Conservation (phyloP, 192 early-diverging fungal species). For the Backusella australiensis region DNA sequence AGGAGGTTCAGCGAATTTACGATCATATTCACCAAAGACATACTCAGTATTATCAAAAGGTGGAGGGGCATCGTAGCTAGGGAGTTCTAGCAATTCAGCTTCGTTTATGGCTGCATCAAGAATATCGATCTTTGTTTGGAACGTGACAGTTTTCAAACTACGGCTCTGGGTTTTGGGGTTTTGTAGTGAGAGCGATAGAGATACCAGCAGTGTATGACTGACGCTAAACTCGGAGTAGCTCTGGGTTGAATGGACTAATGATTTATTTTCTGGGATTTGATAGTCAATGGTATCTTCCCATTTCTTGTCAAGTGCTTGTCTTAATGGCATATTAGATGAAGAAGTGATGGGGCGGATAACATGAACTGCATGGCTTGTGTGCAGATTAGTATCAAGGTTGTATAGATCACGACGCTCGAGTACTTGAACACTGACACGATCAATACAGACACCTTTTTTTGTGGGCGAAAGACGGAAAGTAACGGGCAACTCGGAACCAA, state of each 20-base stretch:
- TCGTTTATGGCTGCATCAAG: neutral
- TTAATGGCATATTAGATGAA: neutral
- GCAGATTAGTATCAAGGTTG: neutral
- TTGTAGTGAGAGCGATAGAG: neutral
- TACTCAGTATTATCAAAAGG: constrained; percentile 10
- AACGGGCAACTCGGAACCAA: neutral
- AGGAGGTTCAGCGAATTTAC: constrained; percentile 9
- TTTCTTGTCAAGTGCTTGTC: neutral
- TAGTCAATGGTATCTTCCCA: constrained; percentile 1
- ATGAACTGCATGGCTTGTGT: neutral
- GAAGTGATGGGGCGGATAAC: neutral
- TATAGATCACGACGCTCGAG: constrained; percentile 1
- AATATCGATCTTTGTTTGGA: constrained; percentile 5
- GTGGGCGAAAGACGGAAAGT: neutral
- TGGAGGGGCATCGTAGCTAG: constrained; percentile 5
- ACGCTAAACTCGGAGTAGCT: constrained; percentile 1
- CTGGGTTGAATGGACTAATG: constrained; percentile 5
- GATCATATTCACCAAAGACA: constrained; percentile 13
- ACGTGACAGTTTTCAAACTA: neutral
- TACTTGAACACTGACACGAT: neutral
- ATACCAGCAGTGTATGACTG: constrained; percentile 1
- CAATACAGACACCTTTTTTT: neutral
- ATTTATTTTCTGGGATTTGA: neutral
- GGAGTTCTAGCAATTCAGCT: neutral
- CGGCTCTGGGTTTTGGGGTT: neutral